Evolutionary conservation across 495 filamentous ascomycete species (phyloP).

Genomic region (Xylaria flabelliformis): DNA sequence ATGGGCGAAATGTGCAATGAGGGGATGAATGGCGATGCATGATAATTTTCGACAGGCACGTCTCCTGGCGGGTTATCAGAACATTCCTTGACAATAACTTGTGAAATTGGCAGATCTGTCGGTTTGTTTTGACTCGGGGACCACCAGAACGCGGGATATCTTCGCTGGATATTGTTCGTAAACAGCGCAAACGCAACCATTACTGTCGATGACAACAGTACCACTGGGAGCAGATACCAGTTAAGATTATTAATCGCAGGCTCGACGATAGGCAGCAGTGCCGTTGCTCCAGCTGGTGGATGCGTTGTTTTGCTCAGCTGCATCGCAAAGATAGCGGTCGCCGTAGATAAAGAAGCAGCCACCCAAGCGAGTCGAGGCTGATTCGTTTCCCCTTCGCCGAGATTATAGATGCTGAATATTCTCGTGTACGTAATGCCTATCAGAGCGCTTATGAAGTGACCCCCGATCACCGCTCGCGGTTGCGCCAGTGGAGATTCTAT

Average conservation of each 20-base stretch:
- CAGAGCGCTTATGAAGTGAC: slow-evolving; percentile 1
- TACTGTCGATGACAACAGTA: not conserved
- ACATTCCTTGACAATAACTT: not conserved
- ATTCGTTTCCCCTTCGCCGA: not conserved
- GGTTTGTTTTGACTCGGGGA: not conserved
- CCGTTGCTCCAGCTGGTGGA: not conserved
- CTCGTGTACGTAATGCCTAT: not conserved
- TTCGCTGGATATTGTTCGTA: not conserved
- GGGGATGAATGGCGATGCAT: no score
- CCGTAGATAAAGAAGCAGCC: not conserved
- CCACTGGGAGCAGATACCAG: not conserved
- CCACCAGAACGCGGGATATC: not conserved
- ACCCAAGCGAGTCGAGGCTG: not conserved
- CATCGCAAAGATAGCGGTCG: not conserved
- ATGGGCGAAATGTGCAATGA: no score
- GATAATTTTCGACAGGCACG: not conserved
- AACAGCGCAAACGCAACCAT: not conserved
- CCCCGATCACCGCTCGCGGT: not conserved
- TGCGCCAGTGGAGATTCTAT: not conserved
- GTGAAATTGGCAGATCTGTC: not conserved
- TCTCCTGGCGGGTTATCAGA: not conserved
- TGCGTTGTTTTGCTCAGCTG: not conserved
- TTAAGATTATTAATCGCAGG: not conserved
- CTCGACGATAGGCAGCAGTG: not conserved
- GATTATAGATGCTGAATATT: not conserved